Evolutionary conservation across 1,139 yeast genomes (phyloP).

Genomic region (Blastobotrys illinoisensis): DNA sequence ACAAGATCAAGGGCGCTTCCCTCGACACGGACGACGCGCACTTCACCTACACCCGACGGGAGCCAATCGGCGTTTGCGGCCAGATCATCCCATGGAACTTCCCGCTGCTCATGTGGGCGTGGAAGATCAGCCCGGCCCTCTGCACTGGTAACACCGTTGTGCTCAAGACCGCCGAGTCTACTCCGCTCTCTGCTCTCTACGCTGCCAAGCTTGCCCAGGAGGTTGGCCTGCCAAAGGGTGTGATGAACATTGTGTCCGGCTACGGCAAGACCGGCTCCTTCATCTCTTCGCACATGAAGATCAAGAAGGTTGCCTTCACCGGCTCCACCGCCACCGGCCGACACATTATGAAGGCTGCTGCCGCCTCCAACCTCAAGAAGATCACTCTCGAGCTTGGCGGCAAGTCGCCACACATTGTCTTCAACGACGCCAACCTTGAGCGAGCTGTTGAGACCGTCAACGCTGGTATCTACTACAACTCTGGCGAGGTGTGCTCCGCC

Average conservation of each 20-base stretch:
- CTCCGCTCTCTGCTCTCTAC: constrained; percentile 73
- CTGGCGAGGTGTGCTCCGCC: constrained; percentile 81
- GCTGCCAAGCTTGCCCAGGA: constrained; percentile 55
- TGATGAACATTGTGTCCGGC: constrained; percentile 68
- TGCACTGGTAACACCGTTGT: constrained; percentile 79
- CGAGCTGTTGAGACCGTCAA: constrained; percentile 51
- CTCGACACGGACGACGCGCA: constrained; percentile 60
- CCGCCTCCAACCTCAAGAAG: constrained; percentile 60
- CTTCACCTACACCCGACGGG: constrained; percentile 54
- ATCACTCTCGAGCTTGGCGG: constrained; percentile 78
- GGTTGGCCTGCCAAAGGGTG: constrained; percentile 79
- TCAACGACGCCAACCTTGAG: constrained; percentile 60
- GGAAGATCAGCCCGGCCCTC: constrained; percentile 84
- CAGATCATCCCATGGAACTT: constrained; percentile 86
- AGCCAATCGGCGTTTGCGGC: constrained; percentile 78
- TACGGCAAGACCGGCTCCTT: constrained; percentile 75
- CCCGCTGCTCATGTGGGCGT: constrained; percentile 77
- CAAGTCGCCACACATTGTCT: constrained; percentile 71
- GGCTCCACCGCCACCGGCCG: constrained; percentile 83
- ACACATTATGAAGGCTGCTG: constrained; percentile 63
- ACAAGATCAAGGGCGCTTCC: constrained; percentile 61
- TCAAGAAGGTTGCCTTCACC: constrained; percentile 78
- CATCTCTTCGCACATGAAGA: constrained; percentile 58
- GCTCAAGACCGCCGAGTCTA: constrained; percentile 75
- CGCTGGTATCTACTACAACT: constrained; percentile 61